A percentile compares a stretch with the other conserved stretches of the same genome.
phyloP scores from a whole-genome alignment of 164 flowering plant species.

The Vitis labrusca region DNA sequence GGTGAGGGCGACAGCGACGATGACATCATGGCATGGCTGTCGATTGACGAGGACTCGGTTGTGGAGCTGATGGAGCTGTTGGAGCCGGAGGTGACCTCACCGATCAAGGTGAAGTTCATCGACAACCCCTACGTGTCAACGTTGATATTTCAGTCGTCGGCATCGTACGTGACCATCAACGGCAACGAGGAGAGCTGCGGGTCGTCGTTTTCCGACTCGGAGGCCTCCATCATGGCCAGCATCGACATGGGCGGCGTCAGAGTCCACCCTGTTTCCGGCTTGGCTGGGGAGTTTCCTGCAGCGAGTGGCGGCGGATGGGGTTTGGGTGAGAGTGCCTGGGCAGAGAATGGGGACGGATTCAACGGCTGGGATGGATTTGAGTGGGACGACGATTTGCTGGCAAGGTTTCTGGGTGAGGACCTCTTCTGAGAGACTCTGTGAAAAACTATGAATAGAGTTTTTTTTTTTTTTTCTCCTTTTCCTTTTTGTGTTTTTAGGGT shows the following conservation, averaged over 20 bases:
- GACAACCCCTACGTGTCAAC: constrained; percentile 30
- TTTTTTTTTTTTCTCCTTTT: too few relatives aligned
- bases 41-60: constrained; percentile 15
- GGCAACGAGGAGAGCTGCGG: constrained; percentile 53
- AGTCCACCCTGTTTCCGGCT: background rate
- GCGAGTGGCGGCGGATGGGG: constrained; percentile 12
- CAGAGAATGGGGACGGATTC: background rate
- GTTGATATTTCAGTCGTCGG: constrained; percentile 24
- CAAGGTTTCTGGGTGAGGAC: constrained; percentile 14
- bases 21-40: constrained; percentile 6
- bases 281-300: background rate
- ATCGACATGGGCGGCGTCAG: constrained; percentile 22
- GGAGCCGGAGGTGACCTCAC: constrained; percentile 1
- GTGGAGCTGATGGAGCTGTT: constrained; percentile 11
- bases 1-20: constrained; percentile 7
- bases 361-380: constrained; percentile 4
- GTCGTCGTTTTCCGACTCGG: constrained; percentile 42
- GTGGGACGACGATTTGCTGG: constrained; percentile 3
- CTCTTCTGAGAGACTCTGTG: too few relatives aligned
- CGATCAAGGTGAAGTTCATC: constrained; percentile 24
- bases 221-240: constrained; percentile 40
- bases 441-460: too few relatives aligned
- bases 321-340: constrained; percentile 3
- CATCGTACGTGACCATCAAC: constrained; percentile 44
- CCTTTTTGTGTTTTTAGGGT: too few relatives aligned